Percentiles rank a stretch among this genome's conserved stretches.
These are phyloP conservation scores for Blastobotrys indianensis DNA, from an alignment of 1,139 yeast species.

Conservation along the genomic window DNA sequence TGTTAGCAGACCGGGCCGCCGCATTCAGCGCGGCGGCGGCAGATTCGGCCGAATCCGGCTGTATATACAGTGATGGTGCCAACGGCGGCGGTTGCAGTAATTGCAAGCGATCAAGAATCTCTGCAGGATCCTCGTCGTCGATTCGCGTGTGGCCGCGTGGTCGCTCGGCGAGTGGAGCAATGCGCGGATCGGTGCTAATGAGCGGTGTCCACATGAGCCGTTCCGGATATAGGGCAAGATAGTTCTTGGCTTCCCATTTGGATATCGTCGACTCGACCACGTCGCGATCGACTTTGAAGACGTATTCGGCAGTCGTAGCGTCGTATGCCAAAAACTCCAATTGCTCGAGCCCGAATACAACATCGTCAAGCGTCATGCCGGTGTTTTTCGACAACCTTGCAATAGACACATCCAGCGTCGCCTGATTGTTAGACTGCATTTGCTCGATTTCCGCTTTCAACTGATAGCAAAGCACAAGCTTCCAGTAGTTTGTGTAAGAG, in stretches of 20 bases:
- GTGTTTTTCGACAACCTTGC: constrained; percentile 60
- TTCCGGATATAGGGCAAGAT: constrained; percentile 46
- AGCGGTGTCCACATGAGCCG: constrained; percentile 51
- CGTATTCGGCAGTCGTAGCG: constrained; percentile 38
- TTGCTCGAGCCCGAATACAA: constrained; percentile 78
- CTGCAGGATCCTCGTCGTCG: constrained; percentile 8
- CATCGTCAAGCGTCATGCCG: constrained; percentile 80
- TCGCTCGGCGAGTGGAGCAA: neutral
- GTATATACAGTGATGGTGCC: too few species aligned
- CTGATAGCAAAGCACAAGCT: constrained; percentile 50
- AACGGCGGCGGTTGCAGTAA: constrained; percentile 5
- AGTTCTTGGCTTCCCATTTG: constrained; percentile 53
- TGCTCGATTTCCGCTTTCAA: constrained; percentile 34
- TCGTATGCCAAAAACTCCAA: constrained; percentile 54
- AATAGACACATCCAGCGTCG: constrained; percentile 40
- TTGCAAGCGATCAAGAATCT: constrained; percentile 4
- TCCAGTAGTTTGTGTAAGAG: constrained; percentile 88
- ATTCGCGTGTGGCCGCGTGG: neutral
- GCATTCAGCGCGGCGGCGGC: too few species aligned
- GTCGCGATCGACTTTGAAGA: constrained; percentile 47
- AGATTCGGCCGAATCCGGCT: too few species aligned
- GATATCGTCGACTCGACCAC: constrained; percentile 42
- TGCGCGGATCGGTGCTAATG: neutral
- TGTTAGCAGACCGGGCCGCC: too few species aligned
- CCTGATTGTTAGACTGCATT: constrained; percentile 23